phyloP scores from a whole-genome alignment of 805 yeast species.

The Kodamaea jinghongensis region DNA sequence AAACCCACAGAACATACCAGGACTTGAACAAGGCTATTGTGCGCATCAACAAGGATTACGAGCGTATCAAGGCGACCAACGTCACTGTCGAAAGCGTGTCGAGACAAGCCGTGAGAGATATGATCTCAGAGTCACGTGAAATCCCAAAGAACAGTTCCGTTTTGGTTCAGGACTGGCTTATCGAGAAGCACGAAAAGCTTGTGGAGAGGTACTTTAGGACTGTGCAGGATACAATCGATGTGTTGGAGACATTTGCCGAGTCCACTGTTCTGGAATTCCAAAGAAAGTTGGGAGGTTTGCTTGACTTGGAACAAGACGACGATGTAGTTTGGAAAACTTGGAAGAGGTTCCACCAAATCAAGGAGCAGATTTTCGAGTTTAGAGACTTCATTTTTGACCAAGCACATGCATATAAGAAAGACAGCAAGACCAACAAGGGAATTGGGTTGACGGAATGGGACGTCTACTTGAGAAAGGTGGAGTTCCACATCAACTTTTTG shows the following conservation, averaged over 20 bases:
- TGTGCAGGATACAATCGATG: conserved; percentile 52
- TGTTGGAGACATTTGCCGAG: conserved; percentile 73
- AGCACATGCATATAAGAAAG: conserved; percentile 21
- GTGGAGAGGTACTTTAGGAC: conserved; percentile 28
- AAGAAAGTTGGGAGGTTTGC: conserved; percentile 48
- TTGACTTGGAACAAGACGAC: conserved; percentile 45
- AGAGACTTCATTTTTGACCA: conserved; percentile 49
- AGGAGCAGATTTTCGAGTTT: conserved; percentile 50
- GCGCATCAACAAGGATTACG: conserved; percentile 34
- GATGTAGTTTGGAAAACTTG: conserved; percentile 24
- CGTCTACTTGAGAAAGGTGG: conserved; percentile 36
- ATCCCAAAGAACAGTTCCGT: conserved; percentile 20
- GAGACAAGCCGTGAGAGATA: conserved; percentile 38
- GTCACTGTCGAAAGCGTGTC: conserved; percentile 18
- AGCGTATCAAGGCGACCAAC: conserved; percentile 22
- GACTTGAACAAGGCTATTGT: conserved; percentile 27
- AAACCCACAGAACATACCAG: conserved; percentile 30
- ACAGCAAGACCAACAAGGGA: conserved; percentile 14
- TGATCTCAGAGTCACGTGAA: conserved; percentile 24
- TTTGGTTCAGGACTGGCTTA: conserved; percentile 24
- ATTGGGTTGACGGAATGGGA: conserved; percentile 37
- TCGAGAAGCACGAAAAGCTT: conserved; percentile 25
- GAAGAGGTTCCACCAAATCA: conserved; percentile 59
- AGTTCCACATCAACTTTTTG: conserved; percentile 47
- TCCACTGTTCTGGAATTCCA: conserved; percentile 64